Conservation (phyloP, 192 early-diverging fungal species). For the Rhizophagus clarus region DNA sequence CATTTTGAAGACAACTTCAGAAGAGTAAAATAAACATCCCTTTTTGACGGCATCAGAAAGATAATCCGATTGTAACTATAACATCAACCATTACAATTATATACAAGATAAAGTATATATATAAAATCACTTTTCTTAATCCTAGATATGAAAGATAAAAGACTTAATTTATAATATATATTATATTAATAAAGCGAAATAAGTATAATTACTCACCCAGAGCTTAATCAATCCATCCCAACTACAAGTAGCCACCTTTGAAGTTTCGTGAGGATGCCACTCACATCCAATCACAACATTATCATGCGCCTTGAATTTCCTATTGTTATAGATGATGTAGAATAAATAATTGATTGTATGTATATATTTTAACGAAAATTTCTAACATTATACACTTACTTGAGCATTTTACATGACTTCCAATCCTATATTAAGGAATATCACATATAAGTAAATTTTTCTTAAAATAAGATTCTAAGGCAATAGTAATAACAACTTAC, state of each 20-base stretch:
- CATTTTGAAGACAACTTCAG: no score
- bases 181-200: neutral
- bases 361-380: no score
- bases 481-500: neutral
- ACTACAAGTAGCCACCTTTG: constrained; percentile 87
- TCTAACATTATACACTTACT: constrained; percentile 37
- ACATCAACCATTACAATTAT: no score
- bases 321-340: constrained; percentile 22
- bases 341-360: neutral
- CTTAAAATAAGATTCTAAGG: neutral
- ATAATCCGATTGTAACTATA: no score
- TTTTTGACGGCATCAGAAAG: no score
- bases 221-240: constrained; percentile 97
- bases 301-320: constrained; percentile 90
- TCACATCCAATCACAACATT: constrained; percentile 85
- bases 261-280: constrained; percentile 97
- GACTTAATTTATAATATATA: neutral
- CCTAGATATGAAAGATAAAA: neutral
- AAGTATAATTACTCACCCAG: constrained; percentile 51
- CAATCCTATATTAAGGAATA: constrained; percentile 59
- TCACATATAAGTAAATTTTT: neutral
- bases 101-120: no score
- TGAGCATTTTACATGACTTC: constrained; percentile 85
- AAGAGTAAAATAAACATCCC: neutral
- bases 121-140: neutral